Evolutionary conservation across 75 land plant species (phyloP), one percentile per base, ranked within the genome.

Genomic region (Selaginella tamariscina): DNA sequence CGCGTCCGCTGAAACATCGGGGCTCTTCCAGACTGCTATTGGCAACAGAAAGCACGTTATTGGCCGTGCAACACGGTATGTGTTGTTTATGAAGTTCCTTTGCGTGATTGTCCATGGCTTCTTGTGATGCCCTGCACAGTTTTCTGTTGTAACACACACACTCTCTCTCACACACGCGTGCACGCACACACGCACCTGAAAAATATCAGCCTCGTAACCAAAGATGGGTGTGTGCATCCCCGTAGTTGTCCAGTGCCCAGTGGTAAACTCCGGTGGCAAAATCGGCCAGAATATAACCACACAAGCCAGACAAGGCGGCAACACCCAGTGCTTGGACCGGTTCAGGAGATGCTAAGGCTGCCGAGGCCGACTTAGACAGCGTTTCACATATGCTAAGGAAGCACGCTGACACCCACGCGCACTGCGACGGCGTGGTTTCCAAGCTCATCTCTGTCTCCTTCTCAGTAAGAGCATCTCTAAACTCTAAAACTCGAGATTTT

Each of bases 211-310:
- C 57, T 92, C 95, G 26, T 79, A 1, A 1, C 97, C 97, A 59
- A 89, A 86, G 22, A 89, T 0, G 1, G 97, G 97, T 1, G 97
- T 92, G 26, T 71, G 84, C 80, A 64, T 68, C 75, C 27, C 97
- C 97, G 65, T 92, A 92, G 71, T 92, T 92, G 70, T 89, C 97
- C 24, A 92, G 72, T 13, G 79, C 97, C 97, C 97, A 92, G 56
- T 92, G 95, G 62, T 89, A 92, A 15, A 89, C 65, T 0, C 95
- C 97, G 1, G 86, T 79, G 24, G 76, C 90, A 29, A 89, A 81
- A 65, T 92, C 97, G 22, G 97, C 85, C 9, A 84, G 64, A 15
- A 88, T 33, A 77, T 89, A 92, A 13, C 87, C 94, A 24, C 65
- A 56, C 0, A 75, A 9, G 15, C 73, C 77, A 8, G n/a, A n/a